phyloP scores from a whole-genome alignment of 2,329 filamentous ascomycete species.

The Fusarium piperis region DNA sequence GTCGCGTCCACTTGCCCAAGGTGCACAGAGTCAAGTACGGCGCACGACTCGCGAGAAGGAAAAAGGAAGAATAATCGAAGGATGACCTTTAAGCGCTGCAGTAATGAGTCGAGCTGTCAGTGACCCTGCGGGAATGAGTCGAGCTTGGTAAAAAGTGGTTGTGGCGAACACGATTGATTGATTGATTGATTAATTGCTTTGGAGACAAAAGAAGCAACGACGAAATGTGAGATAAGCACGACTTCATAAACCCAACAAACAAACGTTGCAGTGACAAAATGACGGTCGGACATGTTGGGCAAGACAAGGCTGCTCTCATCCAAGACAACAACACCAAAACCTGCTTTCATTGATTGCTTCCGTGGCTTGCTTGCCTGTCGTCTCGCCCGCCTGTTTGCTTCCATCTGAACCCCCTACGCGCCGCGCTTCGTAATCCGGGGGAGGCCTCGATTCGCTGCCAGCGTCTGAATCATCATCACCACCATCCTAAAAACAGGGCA shows the following conservation, averaged over 20 bases:
- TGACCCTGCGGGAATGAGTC: slow-evolving; percentile 14
- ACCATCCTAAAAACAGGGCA: background rate
- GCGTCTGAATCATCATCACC: slow-evolving; percentile 26
- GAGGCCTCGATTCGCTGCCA: slow-evolving; percentile 18
- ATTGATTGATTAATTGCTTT: too few relatives aligned
- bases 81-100: background rate
- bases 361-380: background rate
- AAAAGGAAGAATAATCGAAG: background rate
- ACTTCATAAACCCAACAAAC: slow-evolving; percentile 8
- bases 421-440: slow-evolving; percentile 35
- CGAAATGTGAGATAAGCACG: slow-evolving; percentile 27
- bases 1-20: slow-evolving; percentile 22
- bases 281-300: slow-evolving; percentile 10
- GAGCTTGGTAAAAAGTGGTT: slow-evolving; percentile 15
- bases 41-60: background rate
- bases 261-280: slow-evolving; percentile 16
- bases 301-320: slow-evolving; percentile 26
- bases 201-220: slow-evolving; percentile 4
- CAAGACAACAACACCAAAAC: slow-evolving; percentile 21
- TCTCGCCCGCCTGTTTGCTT: background rate
- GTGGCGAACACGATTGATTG: background rate
- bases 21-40: background rate
- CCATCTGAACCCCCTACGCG: background rate
- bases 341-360: slow-evolving; percentile 4
- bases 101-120: slow-evolving; percentile 3